Base-by-base conservation (phyloP, 192 early-diverging fungal species). In the Coemansia sp. region DNA sequence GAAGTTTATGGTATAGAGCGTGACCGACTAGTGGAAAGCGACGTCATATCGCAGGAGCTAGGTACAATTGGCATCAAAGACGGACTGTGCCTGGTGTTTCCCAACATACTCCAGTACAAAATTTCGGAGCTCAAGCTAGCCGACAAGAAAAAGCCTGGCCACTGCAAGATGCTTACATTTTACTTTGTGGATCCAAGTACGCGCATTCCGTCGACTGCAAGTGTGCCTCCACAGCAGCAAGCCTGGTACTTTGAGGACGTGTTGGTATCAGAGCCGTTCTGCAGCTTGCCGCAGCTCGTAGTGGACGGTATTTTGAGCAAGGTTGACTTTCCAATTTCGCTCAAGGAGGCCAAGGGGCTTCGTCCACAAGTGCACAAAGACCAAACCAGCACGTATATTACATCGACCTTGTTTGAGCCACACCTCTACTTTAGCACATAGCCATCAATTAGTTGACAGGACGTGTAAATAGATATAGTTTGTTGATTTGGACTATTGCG, bases 61-160 rank as follows among this genome's bases (percentile, higher is more conserved):
- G 85, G 59, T 9, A 59, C 45, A 4, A 61, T 85, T 13, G 62
- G 68, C 3, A 83, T 80, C 21, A 20, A 35, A 3, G 34, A 77
- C 37, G 85, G 84, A 9, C 87, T 83, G 9, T 79, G 77, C 61
- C 62, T 90, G 24, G 85, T 74, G 11, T 91, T 86, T 65, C 86
- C 88, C 4, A 91, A 90, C 73, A 59, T 60, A 3, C 78, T 71
- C 53, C 90, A 89, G 66, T 87, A 89, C 67, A 46, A 74, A 13
- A 80, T 88, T 0, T 73, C 79, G 7, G 70, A 74, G 0, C 86
- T 91, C 50, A 56, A 51, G 20, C 70, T 87, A 7, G 62, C 18
- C 3, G 83, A 89, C 53, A 50, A 60, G 42, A 67, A 74, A 18
- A 79, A 76, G n/a, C 78, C 83, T 0, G 90, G 90, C 2, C 69